Percentiles rank a stretch among this genome's conserved stretches.
These are phyloP conservation scores for Tubosaeta sp. DNA, from an alignment of 768 basidiomycete genomes.

Conservation along the genomic window DNA sequence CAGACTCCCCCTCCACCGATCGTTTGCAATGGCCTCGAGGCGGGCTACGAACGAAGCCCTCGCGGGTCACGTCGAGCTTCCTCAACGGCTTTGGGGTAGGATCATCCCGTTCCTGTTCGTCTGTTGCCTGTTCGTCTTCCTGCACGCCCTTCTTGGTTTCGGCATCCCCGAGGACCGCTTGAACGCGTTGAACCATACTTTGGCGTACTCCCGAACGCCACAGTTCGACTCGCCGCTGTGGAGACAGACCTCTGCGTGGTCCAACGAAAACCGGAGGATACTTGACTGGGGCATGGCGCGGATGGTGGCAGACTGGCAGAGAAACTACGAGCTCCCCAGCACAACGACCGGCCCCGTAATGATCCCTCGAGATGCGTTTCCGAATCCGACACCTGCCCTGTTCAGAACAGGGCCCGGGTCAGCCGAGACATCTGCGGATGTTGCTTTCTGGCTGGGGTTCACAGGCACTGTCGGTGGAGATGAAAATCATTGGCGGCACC, in stretches of 20 bases:
- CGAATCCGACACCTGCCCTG: conserved; percentile 14
- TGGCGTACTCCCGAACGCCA: not conserved
- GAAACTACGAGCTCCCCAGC: conserved; percentile 16
- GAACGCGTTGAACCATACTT: not conserved
- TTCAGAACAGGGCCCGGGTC: not conserved
- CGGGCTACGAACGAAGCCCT: not conserved
- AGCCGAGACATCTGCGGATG: not conserved
- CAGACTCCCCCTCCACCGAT: not conserved
- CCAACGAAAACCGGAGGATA: conserved; percentile 1
- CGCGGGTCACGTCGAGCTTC: not conserved
- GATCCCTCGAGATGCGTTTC: conserved; percentile 21
- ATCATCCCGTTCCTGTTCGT: conserved; percentile 22
- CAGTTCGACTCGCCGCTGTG: not conserved
- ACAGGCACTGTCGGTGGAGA: not conserved
- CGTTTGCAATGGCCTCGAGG: not conserved
- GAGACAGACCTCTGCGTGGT: not conserved
- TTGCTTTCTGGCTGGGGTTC: conserved; percentile 18
- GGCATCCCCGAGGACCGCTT: conserved; percentile 3
- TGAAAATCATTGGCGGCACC: conserved; percentile 7
- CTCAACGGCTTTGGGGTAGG: conserved; percentile 19
- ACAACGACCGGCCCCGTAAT: not conserved
- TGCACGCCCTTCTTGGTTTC: conserved; percentile 26
- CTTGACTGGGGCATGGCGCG: not conserved
- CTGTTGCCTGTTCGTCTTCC: conserved; percentile 22
- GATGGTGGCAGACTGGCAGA: conserved; percentile 17